Conservation (phyloP, 2,329 filamentous ascomycete genomes). For the Colletotrichum sp. region DNA sequence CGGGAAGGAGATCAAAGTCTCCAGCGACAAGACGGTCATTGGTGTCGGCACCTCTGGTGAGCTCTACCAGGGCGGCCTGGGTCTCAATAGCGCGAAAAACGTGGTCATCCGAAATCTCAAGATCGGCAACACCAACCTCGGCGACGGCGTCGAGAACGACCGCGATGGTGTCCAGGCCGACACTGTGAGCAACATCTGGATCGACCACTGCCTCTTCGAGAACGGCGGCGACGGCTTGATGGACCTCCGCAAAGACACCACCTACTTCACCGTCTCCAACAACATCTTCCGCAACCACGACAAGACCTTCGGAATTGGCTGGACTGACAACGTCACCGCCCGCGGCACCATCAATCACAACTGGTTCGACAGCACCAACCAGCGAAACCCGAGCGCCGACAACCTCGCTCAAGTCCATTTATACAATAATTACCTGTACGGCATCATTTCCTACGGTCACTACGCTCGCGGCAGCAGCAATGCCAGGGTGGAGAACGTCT, state of each 20-base stretch:
- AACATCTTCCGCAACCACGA: constrained; percentile 23
- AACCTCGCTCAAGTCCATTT: constrained; percentile 18
- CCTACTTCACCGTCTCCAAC: constrained; percentile 23
- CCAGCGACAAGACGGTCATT: constrained; percentile 25
- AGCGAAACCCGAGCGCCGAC: constrained; percentile 20
- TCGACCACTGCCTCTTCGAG: constrained; percentile 21
- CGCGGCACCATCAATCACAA: constrained; percentile 21
- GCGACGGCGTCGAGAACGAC: constrained; percentile 8
- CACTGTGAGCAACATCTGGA: constrained; percentile 22
- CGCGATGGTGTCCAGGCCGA: constrained; percentile 19
- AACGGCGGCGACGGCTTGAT: constrained; percentile 19
- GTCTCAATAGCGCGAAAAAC: constrained; percentile 17
- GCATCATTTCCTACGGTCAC: constrained; percentile 18
- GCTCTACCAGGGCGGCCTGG: constrained; percentile 18
- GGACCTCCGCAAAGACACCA: constrained; percentile 21
- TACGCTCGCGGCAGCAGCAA: constrained; percentile 19
- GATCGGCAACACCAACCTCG: constrained; percentile 10
- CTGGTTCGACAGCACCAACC: constrained; percentile 20
- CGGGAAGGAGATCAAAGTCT: constrained; percentile 24
- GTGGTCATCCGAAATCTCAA: constrained; percentile 25
- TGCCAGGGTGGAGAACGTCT: constrained; percentile 18
- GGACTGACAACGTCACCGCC: constrained; percentile 20
- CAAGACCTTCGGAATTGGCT: constrained; percentile 23
- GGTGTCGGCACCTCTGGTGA: constrained; percentile 19
- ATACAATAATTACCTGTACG: constrained; percentile 21